Conservation (phyloP, 78 protist genomes). For the Cavenderia fasciculata region DNA sequence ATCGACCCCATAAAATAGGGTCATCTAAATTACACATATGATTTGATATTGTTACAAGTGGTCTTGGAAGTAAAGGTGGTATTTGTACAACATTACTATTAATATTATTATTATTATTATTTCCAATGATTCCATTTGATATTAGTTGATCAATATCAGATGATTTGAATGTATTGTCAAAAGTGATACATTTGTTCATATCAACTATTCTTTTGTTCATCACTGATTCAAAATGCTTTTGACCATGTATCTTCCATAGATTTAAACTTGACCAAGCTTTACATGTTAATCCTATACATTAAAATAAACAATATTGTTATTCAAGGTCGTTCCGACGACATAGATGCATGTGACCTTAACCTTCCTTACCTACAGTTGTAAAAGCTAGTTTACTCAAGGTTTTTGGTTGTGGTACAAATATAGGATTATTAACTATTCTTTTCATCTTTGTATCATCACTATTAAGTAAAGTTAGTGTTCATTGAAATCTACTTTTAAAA, state of each 20-base stretch:
- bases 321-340: no score
- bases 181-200: background rate
- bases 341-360: no score
- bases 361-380: no score
- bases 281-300: background rate
- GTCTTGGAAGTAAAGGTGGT: background rate
- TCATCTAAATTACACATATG: conserved; percentile 67
- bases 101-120: background rate
- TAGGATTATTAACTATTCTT: no score
- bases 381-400: no score
- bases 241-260: background rate
- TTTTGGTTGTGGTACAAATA: no score
- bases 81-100: no score
- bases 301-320: no score
- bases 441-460: no score
- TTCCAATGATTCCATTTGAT: background rate
- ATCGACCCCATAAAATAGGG: conserved; percentile 70
- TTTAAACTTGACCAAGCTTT: conserved; percentile 14
- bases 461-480: no score
- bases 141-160: background rate
- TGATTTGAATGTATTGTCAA: background rate
- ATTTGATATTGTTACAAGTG: conserved; percentile 46
- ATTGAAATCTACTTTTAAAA: no score
- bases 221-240: background rate
- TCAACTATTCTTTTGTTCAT: background rate